A percentile compares a stretch with the other conserved stretches of the same genome.
Conservation (phyloP, 225 moss, liverwort and hornwort genomes). For the Bryum argenteum region DNA sequence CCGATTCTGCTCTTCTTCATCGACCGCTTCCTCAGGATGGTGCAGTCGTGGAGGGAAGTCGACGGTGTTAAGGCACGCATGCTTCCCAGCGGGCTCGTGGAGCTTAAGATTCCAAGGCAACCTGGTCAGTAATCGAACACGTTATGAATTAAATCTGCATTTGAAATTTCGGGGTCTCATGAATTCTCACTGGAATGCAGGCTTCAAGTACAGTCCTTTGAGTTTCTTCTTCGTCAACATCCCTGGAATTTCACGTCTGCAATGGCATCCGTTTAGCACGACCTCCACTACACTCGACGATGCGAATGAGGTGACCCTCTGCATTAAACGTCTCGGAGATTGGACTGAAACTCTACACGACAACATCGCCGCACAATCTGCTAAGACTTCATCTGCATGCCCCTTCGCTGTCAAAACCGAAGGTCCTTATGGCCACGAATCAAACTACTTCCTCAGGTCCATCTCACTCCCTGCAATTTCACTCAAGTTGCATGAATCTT, state of each 20-base stretch:
- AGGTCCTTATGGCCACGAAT: slow-evolving; percentile 45
- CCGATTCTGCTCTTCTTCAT: slow-evolving; percentile 72
- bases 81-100: slow-evolving; percentile 58
- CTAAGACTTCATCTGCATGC: slow-evolving; percentile 12
- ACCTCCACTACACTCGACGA: slow-evolving; percentile 55
- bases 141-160: not conserved
- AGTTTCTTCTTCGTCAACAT: slow-evolving; percentile 56
- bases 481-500: not conserved
- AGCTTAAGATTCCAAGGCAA: slow-evolving; percentile 56
- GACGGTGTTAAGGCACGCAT: slow-evolving; percentile 49
- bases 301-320: slow-evolving; percentile 42
- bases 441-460: slow-evolving; percentile 39
- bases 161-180: not conserved
- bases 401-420: slow-evolving; percentile 33
- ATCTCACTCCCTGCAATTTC: not conserved
- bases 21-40: slow-evolving; percentile 64
- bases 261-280: slow-evolving; percentile 77
- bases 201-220: slow-evolving; percentile 42
- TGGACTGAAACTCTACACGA: slow-evolving; percentile 33
- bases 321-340: slow-evolving; percentile 62
- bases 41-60: slow-evolving; percentile 58
- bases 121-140: slow-evolving; percentile 11
- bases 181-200: slow-evolving; percentile 23
- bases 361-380: slow-evolving; percentile 5
- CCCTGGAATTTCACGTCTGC: slow-evolving; percentile 43